Percentiles rank a stretch among this genome's conserved stretches.
Evolutionary conservation across 1,139 yeast genomes (phyloP).

Genomic region (Eremothecium gossypii): DNA sequence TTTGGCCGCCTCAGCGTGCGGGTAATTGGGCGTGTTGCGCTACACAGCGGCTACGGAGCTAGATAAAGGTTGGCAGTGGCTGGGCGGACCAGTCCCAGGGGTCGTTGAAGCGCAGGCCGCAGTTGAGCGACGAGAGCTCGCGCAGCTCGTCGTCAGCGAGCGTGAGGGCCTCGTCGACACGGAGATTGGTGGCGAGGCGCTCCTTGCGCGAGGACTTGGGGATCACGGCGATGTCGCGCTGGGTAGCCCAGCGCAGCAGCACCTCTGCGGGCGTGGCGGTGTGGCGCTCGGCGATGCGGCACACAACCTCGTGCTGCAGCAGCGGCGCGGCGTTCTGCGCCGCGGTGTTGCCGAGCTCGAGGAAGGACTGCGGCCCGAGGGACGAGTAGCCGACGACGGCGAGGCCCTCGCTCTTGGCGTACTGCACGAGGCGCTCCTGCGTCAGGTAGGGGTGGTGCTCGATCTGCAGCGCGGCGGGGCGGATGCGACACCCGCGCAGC

Average conservation of each 20-base stretch:
- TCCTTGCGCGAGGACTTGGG: conserved; percentile 64
- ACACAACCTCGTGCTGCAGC: conserved; percentile 46
- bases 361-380: conserved; percentile 69
- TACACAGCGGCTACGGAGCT: conserved; percentile 2
- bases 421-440: conserved; percentile 59
- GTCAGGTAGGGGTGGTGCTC: conserved; percentile 91
- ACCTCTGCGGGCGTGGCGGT: conserved; percentile 51
- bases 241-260: conserved; percentile 74
- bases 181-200: conserved; percentile 50
- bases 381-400: conserved; percentile 81
- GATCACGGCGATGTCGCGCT: conserved; percentile 60
- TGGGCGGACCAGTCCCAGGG: conserved; percentile 59
- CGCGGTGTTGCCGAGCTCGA: conserved; percentile 46
- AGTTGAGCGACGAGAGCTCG: conserved; percentile 49
- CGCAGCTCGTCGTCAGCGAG: conserved; percentile 47
- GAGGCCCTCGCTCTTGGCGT: conserved; percentile 50
- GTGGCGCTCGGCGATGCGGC: conserved; percentile 45
- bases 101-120: conserved; percentile 71
- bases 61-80: conserved; percentile 31
- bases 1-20: no score
- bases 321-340: conserved; percentile 48
- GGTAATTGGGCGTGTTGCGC: no score
- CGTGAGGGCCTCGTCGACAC: conserved; percentile 41
- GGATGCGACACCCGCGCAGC: conserved; percentile 58
- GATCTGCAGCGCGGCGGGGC: conserved; percentile 73